Base-by-base conservation (phyloP, 2,329 filamentous ascomycete genomes). In the Colletotrichum sp. region DNA sequence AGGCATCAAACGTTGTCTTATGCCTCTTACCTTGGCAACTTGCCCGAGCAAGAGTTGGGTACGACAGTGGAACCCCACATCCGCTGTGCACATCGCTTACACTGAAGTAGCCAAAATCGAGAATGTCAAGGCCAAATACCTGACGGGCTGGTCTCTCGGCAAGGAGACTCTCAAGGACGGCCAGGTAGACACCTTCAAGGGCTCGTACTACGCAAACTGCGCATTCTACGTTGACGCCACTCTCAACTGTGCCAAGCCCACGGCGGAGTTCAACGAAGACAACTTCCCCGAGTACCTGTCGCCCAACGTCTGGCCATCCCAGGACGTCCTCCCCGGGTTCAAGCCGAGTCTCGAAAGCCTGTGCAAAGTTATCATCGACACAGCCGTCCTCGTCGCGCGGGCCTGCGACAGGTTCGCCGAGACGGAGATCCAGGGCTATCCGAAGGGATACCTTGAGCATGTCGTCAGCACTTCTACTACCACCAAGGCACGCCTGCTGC, bases 251-350 rank as follows among this genome's bases (percentile, higher is more conserved):
- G 92, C 93, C 21, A 85, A 85, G 48, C 93, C 94, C 0, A 92
- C 90, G 2, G 79, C 85, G 18, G 87, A 88, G 62, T 92, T 92
- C 84, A 89, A 89, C 36, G 79, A 88, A 1, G 88, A 88, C 10
- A 91, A 93, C 73, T 95, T 98, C 80, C 92, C 95, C 4, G 96
- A 98, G 84, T 98, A 98, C 84, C 94, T 97, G 1, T 93, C 94
- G 7, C 92, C 95, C 1, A 98, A 98, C 82, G 89, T 98, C 73
- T 99, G 97, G 97, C 97, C 96, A 0, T 84, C 87, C 0, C 89
- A 93, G 64, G 84, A 87, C 5, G 87, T 91, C 1, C 88, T 98
- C 2, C 94, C 95, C 0, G 94, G 94, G 0, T 98, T 98, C 86
- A 90, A 91, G 75, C 84, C 87, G 48, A 92, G 92, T 1, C 91